Base-by-base conservation (phyloP, 23 red algal genomes). In the Gracilaria gracilis region DNA sequence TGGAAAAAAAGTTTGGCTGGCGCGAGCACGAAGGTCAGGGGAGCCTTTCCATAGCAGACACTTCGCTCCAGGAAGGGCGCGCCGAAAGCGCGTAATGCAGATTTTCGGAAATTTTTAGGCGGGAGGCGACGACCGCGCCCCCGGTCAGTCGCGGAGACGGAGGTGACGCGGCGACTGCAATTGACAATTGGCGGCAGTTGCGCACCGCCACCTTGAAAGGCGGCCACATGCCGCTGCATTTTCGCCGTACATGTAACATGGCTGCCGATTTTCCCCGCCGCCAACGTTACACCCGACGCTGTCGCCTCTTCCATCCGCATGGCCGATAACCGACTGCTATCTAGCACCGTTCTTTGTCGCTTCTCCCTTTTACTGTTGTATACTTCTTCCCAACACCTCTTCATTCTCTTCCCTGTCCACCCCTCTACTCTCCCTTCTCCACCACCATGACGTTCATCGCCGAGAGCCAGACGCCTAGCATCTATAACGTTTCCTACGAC, bases 401-500 rank as follows among this genome's bases (percentile, higher is more conserved):
- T 38, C 64, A 8, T 69, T 24, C 23, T 16, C 64, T 69, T 20
- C 42, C 72, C 42, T 13, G 8, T 27, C 15, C 13, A 46, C 38
- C 4, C 72, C 21, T 49, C 5, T 35, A 46, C 72, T 50, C 42
- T 42, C 72, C 27, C 31, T 35, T 42, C 40, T 28, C 39, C 32
- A 1, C 72, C 38, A 87, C n/a, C 57, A 88, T 90, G 87, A 66
- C 20, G 4, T 90, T 67, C 87, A 67, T 84, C n/a, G 24, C 48
- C 49, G 91, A 94, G 46, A 62, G 46, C 25, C 42, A 86, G 28
- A 86, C 72, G 16, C 91, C 82, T 14, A 73, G 54, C 59, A 42
- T 77, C 24, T 87, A 78, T 59, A 55, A 87, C 46, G 57, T 94
- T 6, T 84, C 80, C 37, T 81, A 81, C 59, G 81, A 94, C 73